phyloP scores from a whole-genome alignment of 768 basidiomycete species.

The Lentinula sp. region DNA sequence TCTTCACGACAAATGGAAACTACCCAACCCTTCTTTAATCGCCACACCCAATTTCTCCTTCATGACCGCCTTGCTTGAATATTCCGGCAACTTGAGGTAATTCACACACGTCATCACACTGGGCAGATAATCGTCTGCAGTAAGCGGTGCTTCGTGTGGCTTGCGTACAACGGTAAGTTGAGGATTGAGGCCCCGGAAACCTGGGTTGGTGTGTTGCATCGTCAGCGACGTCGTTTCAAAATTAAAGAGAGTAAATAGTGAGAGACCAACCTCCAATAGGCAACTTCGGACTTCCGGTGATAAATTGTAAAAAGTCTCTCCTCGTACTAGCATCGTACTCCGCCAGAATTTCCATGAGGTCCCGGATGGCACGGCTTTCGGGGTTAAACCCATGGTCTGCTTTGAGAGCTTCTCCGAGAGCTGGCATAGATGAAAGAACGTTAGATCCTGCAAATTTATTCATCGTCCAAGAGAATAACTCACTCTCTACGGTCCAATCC shows the following conservation, averaged over 20 bases:
- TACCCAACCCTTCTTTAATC: slow-evolving; percentile 90
- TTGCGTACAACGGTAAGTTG: slow-evolving; percentile 95
- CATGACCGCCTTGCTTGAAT: slow-evolving; percentile 83
- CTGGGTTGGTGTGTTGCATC: slow-evolving; percentile 26
- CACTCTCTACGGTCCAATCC: slow-evolving; percentile 92
- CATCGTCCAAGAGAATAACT: slow-evolving; percentile 20
- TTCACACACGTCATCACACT: slow-evolving; percentile 99
- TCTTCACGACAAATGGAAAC: slow-evolving; percentile 82
- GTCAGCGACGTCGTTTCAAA: not conserved
- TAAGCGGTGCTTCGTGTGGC: slow-evolving; percentile 86
- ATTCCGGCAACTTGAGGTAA: slow-evolving; percentile 94
- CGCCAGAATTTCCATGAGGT: slow-evolving; percentile 83
- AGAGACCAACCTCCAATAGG: slow-evolving; percentile 81
- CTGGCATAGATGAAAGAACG: slow-evolving; percentile 29
- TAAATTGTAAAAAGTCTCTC: slow-evolving; percentile 91
- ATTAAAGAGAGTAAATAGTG: not conserved
- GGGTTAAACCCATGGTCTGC: slow-evolving; percentile 98
- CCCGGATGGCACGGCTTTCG: slow-evolving; percentile 86
- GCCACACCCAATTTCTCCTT: slow-evolving; percentile 76
- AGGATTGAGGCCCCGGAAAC: slow-evolving; percentile 93
- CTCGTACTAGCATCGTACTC: slow-evolving; percentile 68
- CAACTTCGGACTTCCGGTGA: slow-evolving; percentile 94
- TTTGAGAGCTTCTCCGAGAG: slow-evolving; percentile 84
- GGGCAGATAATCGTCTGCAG: slow-evolving; percentile 90
- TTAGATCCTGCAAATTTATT: not conserved